A percentile compares a stretch with the other conserved stretches of the same genome.
These are phyloP conservation scores for Gyromitra esculenta DNA, from an alignment of 2,329 filamentous ascomycete genomes.

Conservation along the genomic window DNA sequence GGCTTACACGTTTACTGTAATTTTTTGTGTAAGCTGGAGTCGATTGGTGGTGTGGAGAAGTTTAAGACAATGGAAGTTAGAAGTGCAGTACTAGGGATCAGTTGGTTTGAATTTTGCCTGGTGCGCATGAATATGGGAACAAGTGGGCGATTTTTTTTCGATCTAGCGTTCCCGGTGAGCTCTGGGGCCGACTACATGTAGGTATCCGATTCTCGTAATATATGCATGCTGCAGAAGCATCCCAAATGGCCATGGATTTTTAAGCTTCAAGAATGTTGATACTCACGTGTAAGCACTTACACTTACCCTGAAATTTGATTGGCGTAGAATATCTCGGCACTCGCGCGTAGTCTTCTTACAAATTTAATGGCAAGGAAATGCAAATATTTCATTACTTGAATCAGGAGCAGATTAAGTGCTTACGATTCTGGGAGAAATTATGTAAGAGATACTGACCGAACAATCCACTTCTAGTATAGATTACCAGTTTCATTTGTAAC, in stretches of 20 bases:
- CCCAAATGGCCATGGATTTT: too few relatives aligned
- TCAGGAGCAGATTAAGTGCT: background rate
- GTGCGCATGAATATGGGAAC: too few relatives aligned
- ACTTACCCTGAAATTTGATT: background rate
- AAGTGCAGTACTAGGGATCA: too few relatives aligned
- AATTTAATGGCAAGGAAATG: background rate
- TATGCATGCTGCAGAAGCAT: too few relatives aligned
- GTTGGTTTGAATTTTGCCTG: too few relatives aligned
- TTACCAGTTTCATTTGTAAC: too few relatives aligned
- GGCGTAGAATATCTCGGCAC: background rate
- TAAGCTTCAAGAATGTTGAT: background rate
- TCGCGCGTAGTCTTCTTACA: background rate
- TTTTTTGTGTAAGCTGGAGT: background rate
- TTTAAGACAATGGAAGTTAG: too few relatives aligned
- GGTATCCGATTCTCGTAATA: too few relatives aligned
- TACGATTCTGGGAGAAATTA: background rate
- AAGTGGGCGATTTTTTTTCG: too few relatives aligned
- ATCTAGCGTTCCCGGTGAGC: too few relatives aligned
- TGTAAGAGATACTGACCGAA: background rate
- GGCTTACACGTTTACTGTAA: background rate
- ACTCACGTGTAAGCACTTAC: background rate
- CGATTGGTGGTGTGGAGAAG: background rate
- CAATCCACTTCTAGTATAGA: too few relatives aligned
- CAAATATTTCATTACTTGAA: background rate
- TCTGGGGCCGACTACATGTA: too few relatives aligned